Conservation (phyloP, 2,329 filamentous ascomycete species). For the Sarocladium strictum region DNA sequence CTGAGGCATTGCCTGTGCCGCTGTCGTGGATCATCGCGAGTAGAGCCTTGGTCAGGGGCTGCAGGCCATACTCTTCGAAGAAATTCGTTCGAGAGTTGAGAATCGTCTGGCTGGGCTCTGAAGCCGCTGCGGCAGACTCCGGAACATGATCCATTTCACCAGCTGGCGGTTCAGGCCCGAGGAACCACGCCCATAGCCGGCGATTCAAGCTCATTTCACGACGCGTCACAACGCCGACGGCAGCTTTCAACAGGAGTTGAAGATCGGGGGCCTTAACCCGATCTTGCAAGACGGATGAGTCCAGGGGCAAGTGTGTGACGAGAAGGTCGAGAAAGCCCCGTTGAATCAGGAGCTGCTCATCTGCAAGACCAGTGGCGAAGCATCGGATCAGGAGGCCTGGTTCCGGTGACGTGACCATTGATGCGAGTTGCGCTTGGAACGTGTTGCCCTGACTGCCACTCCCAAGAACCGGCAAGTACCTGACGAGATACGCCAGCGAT, state of each 20-base stretch:
- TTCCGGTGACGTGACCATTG: constrained; percentile 79
- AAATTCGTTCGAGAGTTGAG: constrained; percentile 64
- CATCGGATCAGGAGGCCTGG: constrained; percentile 85
- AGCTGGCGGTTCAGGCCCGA: constrained; percentile 64
- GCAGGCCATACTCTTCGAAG: constrained; percentile 74
- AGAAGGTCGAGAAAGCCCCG: constrained; percentile 89
- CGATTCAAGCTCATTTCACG: constrained; percentile 96
- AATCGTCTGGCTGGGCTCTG: constrained; percentile 37
- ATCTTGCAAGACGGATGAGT: constrained; percentile 73
- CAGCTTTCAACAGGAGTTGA: constrained; percentile 74
- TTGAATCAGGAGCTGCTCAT: constrained; percentile 87
- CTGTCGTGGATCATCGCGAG: constrained; percentile 63
- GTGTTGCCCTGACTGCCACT: constrained; percentile 14
- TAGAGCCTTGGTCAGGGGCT: constrained; percentile 67
- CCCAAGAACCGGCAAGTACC: constrained; percentile 57
- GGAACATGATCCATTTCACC: constrained; percentile 40
- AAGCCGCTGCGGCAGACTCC: constrained; percentile 38
- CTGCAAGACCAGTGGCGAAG: constrained; percentile 82
- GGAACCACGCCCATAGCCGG: constrained; percentile 91
- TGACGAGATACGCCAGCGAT: constrained; percentile 77
- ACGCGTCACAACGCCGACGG: constrained; percentile 78
- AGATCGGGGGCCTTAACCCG: constrained; percentile 69
- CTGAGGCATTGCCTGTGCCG: constrained; percentile 33
- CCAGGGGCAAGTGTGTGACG: constrained; percentile 81
- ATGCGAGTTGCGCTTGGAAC: constrained; percentile 45